Base-by-base conservation (phyloP, 306 rosid genomes). In the Inga oerstediana region DNA sequence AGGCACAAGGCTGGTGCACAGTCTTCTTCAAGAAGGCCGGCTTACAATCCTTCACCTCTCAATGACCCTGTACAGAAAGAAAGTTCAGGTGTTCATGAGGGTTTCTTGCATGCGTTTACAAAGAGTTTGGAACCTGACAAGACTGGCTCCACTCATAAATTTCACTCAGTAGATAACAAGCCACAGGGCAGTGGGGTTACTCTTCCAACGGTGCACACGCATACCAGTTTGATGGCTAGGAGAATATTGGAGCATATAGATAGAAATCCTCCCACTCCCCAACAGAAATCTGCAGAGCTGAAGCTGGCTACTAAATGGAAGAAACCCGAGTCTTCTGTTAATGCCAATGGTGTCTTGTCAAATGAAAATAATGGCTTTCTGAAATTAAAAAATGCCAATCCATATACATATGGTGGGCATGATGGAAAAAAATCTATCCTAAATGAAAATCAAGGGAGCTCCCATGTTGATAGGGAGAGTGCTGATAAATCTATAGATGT, bases 191-290 rank as follows among this genome's bases (percentile, higher is more conserved):
- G 85, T 76, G 84, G 85, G 78, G 78, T 64, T 13, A 81, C 92
- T 67, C 74, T 46, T 66, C 93, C 88, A 44, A 84, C 86, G 0
- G 92, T 89, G 56, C 97, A 86, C 86, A 89, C 85, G 80, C 93
- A 88, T 81, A 81, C 93, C 56, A 88, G 91, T 87, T 91, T 87
- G 88, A 87, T 95, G 88, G 97, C 98, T 49, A 90, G 90, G 89
- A 86, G 90, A 79, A 95, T 95, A 78, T 85, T 95, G 87, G 98
- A 95, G 78, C 99, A 91, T 81, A 81, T 93, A 64, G 91, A 89
- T 83, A 89, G 98, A 93, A 90, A 83, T 77, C 69, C 84, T 11
- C 91, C 97, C 59, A 93, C 98, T 79, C 94, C 94, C 24, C 94
- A 84, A 79, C 93, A 91, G 45, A 95, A 93, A 88, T 87, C 89